Evolutionary conservation across 1,139 yeast genomes (phyloP), one percentile per base, ranked within the genome.

Genomic region (Taiozyma sp.): DNA sequence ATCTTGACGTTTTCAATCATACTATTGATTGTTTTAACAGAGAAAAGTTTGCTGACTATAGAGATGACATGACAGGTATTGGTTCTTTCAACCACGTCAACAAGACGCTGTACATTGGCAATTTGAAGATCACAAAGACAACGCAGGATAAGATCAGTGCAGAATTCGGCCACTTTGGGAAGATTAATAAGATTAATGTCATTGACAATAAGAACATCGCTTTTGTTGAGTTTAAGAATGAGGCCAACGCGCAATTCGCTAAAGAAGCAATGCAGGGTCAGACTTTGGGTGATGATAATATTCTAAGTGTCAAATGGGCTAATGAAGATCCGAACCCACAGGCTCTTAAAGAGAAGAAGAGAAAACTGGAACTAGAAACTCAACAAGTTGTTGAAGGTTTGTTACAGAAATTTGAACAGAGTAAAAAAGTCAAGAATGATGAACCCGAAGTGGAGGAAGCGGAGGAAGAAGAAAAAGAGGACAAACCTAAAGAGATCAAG

Each of bases 11-110:
- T 28, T 71, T 72, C 52, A 74, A 83, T 1, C 78, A 83, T 13
- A 83, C 89, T 1, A 80, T 83, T 42, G 99, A 93, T 68, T 91
- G 98, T 62, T 93, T 93, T 73, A 98, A 98, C 0, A 72, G 99
- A 52, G 96, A 88, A 63, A 88, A 86, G 65, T 86, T 87, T 55
- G 75, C 88, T 1, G 87, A 82, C 44, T 88, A 88, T 63, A 73
- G 90, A 57, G 97, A 91, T 58, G 99, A 93, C 67, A 89, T 90
- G 97, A 84, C 87, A 44, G 99, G 98, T 24, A 86, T 89, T 3
- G 99, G 98, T 0, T 83, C 91, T n/a, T 83, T 91, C 62, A 75
- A 79, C 57, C 71, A 76, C 40, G 74, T 74, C 28, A 91, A 90
- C 64, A 70, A 84, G 50, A 89, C 97, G 0, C 65, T 93, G 10